Evolutionary conservation across 495 filamentous ascomycete species (phyloP).

Genomic region (Barbatosphaeria neglecta): DNA sequence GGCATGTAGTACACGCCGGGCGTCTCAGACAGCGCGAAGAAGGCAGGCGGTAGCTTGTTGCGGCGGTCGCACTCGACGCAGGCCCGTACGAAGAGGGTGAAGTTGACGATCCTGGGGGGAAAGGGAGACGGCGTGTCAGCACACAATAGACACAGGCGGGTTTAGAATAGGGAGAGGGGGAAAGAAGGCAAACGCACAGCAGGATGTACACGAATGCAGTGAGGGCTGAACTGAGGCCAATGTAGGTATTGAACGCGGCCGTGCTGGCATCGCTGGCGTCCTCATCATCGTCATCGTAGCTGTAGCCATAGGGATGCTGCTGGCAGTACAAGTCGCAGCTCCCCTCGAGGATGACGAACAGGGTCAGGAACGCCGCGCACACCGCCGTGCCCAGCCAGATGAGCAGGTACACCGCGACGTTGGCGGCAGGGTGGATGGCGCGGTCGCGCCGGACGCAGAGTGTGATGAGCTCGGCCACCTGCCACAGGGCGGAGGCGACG

Average conservation of each 20-base stretch:
- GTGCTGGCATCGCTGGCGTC: too few relatives aligned
- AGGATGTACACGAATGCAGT: constrained; percentile 4
- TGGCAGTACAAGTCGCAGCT: constrained; percentile 3
- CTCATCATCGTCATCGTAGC: too few relatives aligned
- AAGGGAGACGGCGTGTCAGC: neutral
- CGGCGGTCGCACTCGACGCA: constrained; percentile 28
- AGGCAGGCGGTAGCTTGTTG: constrained; percentile 4
- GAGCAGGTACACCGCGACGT: constrained; percentile 24
- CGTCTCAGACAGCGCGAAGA: neutral
- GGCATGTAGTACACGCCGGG: neutral
- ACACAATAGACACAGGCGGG: too few relatives aligned
- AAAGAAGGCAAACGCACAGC: constrained; percentile 9
- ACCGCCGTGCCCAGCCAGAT: constrained; percentile 8
- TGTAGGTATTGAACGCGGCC: constrained; percentile 3
- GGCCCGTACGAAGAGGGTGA: constrained; percentile 31
- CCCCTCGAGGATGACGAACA: constrained; percentile 2
- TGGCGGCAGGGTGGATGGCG: constrained; percentile 25
- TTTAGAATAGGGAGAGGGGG: neutral
- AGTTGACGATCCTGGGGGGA: constrained; percentile 12
- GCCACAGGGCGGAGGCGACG: constrained; percentile 22
- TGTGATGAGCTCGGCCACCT: constrained; percentile 18
- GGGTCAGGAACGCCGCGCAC: constrained; percentile 5
- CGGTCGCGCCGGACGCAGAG: constrained; percentile 9
- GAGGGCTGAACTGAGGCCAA: neutral
- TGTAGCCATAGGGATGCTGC: neutral